Conservation (phyloP, 1,139 yeast genomes). For the Magnusiomyces paraingens region DNA sequence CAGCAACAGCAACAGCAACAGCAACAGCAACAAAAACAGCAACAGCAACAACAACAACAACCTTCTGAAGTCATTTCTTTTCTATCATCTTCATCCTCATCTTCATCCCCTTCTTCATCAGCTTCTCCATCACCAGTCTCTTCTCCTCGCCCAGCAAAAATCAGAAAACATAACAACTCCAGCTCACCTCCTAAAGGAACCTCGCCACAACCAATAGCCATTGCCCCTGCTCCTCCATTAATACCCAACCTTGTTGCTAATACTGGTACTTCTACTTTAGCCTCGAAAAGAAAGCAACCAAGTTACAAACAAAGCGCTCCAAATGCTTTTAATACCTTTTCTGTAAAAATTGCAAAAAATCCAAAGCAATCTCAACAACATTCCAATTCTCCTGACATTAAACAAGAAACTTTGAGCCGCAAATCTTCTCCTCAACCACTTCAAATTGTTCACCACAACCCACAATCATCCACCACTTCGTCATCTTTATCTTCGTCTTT, state of each 20-base stretch:
- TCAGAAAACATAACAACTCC: neutral
- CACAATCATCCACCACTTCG: neutral
- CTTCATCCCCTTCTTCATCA: neutral
- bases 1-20: too few relatives aligned
- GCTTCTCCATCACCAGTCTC: neutral
- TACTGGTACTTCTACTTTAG: neutral
- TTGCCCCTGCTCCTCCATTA: neutral
- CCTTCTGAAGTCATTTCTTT: neutral
- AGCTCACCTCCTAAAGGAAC: neutral
- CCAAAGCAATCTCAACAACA: neutral
- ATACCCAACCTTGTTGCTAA: neutral
- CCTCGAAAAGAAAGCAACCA: too few relatives aligned
- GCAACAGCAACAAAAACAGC: too few relatives aligned
- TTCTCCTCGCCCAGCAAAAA: neutral
- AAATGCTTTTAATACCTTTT: neutral
- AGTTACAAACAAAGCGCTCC: neutral
- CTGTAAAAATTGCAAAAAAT: neutral
- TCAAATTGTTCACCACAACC: neutral
- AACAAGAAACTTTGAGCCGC: neutral
- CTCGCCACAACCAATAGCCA: neutral
- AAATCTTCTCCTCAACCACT: neutral
- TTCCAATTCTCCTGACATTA: neutral
- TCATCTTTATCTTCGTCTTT: neutral
- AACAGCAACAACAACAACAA: too few relatives aligned
- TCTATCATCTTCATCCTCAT: neutral